A percentile compares a stretch with the other conserved stretches of the same genome.
phyloP scores from a whole-genome alignment of 2,329 filamentous ascomycete species.

The Xylaria sp. region DNA sequence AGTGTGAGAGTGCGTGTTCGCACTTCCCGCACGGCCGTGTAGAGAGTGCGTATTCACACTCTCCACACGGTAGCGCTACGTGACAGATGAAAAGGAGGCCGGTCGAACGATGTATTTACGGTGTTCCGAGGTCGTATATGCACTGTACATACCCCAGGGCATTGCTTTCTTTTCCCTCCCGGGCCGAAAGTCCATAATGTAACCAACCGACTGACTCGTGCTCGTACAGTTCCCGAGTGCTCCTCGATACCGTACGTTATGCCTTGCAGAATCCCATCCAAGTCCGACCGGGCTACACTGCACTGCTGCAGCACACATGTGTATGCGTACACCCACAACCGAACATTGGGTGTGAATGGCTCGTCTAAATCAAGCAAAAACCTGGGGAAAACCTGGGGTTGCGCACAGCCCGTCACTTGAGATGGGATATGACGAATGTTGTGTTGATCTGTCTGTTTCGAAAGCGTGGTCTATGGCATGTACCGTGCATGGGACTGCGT shows the following conservation, averaged over 20 bases:
- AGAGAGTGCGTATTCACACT: too few relatives aligned
- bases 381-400: neutral
- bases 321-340: too few relatives aligned
- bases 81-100: too few relatives aligned
- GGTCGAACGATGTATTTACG: too few relatives aligned
- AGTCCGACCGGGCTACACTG: too few relatives aligned
- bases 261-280: neutral
- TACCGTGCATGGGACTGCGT: too few relatives aligned
- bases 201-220: constrained; percentile 6
- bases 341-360: neutral
- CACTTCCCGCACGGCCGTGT: too few relatives aligned
- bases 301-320: too few relatives aligned
- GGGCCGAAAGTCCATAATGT: constrained; percentile 37
- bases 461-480: too few relatives aligned
- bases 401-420: neutral
- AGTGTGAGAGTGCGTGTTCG: too few relatives aligned
- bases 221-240: constrained; percentile 11
- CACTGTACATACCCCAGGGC: neutral
- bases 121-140: neutral
- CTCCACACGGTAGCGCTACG: too few relatives aligned
- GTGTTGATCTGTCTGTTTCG: neutral
- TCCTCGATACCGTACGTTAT: neutral
- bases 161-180: constrained; percentile 20
- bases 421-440: neutral
- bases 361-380: neutral